Base-by-base conservation (phyloP, 768 basidiomycete species). In the Tephrocybe rancida region DNA sequence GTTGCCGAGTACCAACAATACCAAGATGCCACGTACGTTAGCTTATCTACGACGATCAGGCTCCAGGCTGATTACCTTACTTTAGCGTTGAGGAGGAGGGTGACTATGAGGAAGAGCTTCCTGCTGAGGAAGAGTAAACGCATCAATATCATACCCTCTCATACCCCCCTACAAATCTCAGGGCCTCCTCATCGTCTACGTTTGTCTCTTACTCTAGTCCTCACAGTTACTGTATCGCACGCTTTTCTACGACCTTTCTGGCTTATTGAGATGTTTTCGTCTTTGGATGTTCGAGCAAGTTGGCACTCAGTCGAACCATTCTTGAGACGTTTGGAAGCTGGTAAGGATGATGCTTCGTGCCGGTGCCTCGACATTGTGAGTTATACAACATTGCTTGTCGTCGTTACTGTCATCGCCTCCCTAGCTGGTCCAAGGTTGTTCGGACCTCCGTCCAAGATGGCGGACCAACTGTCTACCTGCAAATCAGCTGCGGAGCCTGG, bases 1-100 rank as follows among this genome's bases (percentile, higher is more conserved):
- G 92, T 98, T 56, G 93, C 95, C 47, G 96, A 98, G 76, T 98
- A 97, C 76, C 93, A 96, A 70, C 92, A 94, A 73, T 94, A 94
- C 76, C 92, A 94, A 76, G 92, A 94, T 67, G 92, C 92, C 38
- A 93, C 91, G 90, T 93, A 73, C 57, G 90, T 85, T 50, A 43
- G 14, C 35, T 37, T 9, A 32, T 32, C 14, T 16, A 13, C 4
- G 10, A 4, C n/a, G 5, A 37, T 37, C 8, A 7, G 9, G 18
- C 39, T 22, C 7, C 19, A 3, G 5, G 18, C 18, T 5, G 5
- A 41, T 16, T 18, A 26, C 24, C 26, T 5, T 10, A 30, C 37
- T 63, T 7, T 58, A 92, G 91, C 49, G 86, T 83, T 49, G 92
- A 93, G 69, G 92, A 93, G 69, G 92, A 94, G 67, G 90, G 76